Evolutionary conservation across 2,329 filamentous ascomycete genomes (phyloP).

Genomic region (Sphaerostilbella broomeana): DNA sequence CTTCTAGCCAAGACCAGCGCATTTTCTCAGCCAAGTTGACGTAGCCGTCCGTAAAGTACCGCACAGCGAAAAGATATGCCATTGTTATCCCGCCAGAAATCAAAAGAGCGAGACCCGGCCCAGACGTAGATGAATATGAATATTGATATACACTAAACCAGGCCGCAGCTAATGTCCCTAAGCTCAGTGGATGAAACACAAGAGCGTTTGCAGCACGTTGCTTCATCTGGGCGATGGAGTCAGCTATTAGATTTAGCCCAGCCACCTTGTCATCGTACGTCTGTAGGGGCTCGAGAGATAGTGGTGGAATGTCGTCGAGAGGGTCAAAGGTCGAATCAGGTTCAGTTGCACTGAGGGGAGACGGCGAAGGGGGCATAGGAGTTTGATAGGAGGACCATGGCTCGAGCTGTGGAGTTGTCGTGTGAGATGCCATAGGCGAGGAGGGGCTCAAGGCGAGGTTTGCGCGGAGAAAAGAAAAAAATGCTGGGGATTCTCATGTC

Average conservation of each 20-base stretch:
- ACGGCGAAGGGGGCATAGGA: constrained; percentile 42
- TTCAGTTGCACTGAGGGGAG: constrained; percentile 48
- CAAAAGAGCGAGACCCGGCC: constrained; percentile 49
- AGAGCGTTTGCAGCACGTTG: constrained; percentile 58
- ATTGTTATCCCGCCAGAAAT: constrained; percentile 57
- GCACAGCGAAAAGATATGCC: constrained; percentile 55
- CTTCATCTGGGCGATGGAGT: constrained; percentile 77
- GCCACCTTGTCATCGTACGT: constrained; percentile 54
- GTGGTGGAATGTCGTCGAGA: constrained; percentile 49
- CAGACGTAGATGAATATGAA: constrained; percentile 38
- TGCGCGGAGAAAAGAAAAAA: constrained; percentile 74
- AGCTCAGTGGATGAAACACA: constrained; percentile 53
- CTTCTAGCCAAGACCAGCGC: constrained; percentile 53
- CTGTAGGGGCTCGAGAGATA: constrained; percentile 54
- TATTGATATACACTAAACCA: constrained; percentile 42
- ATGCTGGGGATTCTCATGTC: no score
- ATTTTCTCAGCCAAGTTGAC: constrained; percentile 54
- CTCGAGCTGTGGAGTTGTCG: constrained; percentile 58
- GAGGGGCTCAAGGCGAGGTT: constrained; percentile 65
- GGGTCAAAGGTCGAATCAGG: constrained; percentile 25
- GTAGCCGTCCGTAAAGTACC: constrained; percentile 57
- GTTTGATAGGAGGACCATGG: constrained; percentile 36
- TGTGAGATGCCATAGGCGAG: constrained; percentile 55
- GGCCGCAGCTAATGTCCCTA: constrained; percentile 40
- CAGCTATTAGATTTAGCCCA: constrained; percentile 67